phyloP scores from a whole-genome alignment of 2,329 filamentous ascomycete species.

The Polytolypa hystricis region DNA sequence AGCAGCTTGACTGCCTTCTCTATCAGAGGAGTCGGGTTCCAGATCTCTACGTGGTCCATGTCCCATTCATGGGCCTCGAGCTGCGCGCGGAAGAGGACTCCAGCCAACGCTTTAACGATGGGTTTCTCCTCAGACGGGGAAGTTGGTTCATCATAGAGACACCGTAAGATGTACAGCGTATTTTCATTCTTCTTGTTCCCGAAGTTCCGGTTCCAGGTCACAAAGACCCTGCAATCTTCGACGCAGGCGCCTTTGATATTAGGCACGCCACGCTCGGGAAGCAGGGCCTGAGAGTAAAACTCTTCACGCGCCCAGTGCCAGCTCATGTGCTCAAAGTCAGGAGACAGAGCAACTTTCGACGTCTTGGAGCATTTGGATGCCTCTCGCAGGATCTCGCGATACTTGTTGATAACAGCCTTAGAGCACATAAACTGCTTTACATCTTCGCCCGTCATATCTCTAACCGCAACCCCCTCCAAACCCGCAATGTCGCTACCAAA shows the following conservation, averaged over 20 bases:
- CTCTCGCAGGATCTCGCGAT: slow-evolving; percentile 51
- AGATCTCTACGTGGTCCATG: slow-evolving; percentile 61
- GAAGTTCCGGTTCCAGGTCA: slow-evolving; percentile 32
- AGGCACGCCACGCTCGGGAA: slow-evolving; percentile 40
- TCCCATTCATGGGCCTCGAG: slow-evolving; percentile 60
- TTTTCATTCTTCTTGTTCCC: slow-evolving; percentile 25
- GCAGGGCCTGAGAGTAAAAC: slow-evolving; percentile 57
- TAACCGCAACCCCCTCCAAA: slow-evolving; percentile 19
- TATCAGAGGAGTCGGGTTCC: slow-evolving; percentile 61
- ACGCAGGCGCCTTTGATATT: slow-evolving; percentile 60
- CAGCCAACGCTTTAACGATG: slow-evolving; percentile 44
- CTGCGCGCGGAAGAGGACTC: slow-evolving; percentile 57
- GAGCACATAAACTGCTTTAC: slow-evolving; percentile 39
- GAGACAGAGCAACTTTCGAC: slow-evolving; percentile 54
- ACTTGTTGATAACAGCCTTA: slow-evolving; percentile 52
- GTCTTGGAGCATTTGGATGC: slow-evolving; percentile 29
- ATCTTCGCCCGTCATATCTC: slow-evolving; percentile 23
- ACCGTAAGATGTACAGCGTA: slow-evolving; percentile 33
- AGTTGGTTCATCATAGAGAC: slow-evolving; percentile 29
- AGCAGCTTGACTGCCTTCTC: slow-evolving; percentile 31
- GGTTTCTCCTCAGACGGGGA: slow-evolving; percentile 36
- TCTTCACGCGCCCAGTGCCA: slow-evolving; percentile 79
- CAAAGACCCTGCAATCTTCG: slow-evolving; percentile 27
- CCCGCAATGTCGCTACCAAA: slow-evolving; percentile 14
- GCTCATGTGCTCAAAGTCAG: slow-evolving; percentile 54